Evolutionary conservation across 2,329 filamentous ascomycete species (phyloP).

Genomic region (Trichoderma aggressivum): DNA sequence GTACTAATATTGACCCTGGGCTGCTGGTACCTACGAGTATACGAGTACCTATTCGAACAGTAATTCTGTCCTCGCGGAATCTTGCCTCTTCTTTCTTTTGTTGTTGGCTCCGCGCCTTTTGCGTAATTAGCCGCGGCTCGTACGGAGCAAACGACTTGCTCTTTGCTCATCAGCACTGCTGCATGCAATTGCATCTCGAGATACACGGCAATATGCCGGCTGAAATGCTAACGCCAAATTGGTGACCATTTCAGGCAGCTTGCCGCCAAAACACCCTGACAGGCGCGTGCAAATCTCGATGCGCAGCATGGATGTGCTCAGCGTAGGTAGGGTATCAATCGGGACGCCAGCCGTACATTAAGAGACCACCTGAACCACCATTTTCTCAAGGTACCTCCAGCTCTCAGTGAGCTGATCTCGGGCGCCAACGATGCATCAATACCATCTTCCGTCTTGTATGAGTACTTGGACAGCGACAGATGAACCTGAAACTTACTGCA

Average conservation of each 20-base stretch:
- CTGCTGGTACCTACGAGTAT: no score
- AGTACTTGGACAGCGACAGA: neutral
- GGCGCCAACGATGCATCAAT: neutral
- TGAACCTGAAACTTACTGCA: neutral
- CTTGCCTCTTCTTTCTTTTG: neutral
- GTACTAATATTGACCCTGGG: no score
- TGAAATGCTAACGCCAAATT: neutral
- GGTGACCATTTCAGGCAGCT: neutral
- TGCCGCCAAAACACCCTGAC: neutral
- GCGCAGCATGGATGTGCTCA: neutral
- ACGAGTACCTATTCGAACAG: no score
- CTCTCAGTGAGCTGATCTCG: neutral
- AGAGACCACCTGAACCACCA: neutral
- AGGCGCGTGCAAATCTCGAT: neutral
- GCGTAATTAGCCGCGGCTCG: neutral
- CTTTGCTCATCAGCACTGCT: neutral
- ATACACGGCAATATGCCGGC: slow-evolving; percentile 2
- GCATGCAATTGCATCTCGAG: neutral
- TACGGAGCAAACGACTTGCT: neutral
- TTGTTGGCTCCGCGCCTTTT: neutral
- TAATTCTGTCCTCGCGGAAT: neutral
- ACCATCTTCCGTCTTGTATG: neutral
- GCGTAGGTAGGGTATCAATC: neutral
- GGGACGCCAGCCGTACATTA: neutral
- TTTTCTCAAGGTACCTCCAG: neutral